A percentile compares a stretch with the other conserved stretches of the same genome.
These are phyloP conservation scores for Trebouxia sp. DNA, from an alignment of 139 green algal genomes.

Conservation along the genomic window DNA sequence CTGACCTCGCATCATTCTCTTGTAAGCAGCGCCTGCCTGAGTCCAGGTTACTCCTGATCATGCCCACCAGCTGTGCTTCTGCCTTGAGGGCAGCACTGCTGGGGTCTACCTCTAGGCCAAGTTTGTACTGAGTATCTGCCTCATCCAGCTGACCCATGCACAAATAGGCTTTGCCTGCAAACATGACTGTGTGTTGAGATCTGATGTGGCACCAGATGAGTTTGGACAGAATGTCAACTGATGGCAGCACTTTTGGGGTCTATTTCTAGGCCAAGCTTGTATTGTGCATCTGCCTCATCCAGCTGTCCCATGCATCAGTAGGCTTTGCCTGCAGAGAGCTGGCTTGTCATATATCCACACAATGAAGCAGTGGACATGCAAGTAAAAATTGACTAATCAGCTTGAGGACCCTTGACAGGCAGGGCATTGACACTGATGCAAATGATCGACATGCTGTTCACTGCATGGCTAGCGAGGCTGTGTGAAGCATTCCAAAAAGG, in stretches of 20 bases:
- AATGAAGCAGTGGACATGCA: no score
- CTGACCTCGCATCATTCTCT: background rate
- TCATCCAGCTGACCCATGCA: slow-evolving; percentile 38
- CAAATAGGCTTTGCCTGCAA: slow-evolving; percentile 38
- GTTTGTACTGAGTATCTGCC: slow-evolving; percentile 6
- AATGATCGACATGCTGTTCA: no score
- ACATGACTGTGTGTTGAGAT: no score
- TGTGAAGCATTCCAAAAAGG: no score
- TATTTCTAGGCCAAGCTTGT: background rate
- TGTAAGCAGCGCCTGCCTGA: background rate
- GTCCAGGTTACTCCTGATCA: slow-evolving; percentile 6
- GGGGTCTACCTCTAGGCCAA: background rate
- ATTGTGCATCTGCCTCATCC: background rate
- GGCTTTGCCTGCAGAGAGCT: slow-evolving; percentile 40
- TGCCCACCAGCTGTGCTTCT: background rate
- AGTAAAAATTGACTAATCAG: no score
- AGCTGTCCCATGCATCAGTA: slow-evolving; percentile 30
- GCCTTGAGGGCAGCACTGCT: background rate
- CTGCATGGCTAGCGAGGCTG: no score
- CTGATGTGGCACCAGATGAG: no score
- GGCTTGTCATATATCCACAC: no score
- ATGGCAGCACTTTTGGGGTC: background rate
- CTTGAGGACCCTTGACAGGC: no score
- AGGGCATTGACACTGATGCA: no score
- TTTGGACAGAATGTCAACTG: no score